Evolutionary conservation across 768 basidiomycete genomes (phyloP).

Genomic region (Tremella fuciformis): DNA sequence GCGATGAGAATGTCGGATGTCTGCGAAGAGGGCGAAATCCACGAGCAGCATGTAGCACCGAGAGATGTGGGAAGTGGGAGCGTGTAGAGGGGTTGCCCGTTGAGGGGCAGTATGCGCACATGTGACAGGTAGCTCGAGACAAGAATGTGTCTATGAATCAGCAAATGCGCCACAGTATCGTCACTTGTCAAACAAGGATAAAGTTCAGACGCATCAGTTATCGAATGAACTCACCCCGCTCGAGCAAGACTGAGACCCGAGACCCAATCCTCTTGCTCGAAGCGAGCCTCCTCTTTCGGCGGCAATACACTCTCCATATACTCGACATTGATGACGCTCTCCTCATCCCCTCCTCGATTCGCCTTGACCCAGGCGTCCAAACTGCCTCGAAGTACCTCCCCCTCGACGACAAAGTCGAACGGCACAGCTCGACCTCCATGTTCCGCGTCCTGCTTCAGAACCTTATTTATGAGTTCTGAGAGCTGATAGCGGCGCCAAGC

Average conservation of each 20-base stretch:
- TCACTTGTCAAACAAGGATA: too few species aligned
- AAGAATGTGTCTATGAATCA: conserved; percentile 34
- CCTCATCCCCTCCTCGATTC: conserved; percentile 46
- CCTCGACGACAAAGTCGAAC: conserved; percentile 86
- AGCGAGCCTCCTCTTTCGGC: conserved; percentile 71
- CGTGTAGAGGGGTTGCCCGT: conserved; percentile 34
- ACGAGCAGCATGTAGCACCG: conserved; percentile 49
- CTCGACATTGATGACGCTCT: conserved; percentile 81
- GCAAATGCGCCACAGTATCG: conserved; percentile 2
- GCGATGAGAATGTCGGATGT: conserved; percentile 41
- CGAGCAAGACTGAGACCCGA: conserved; percentile 57
- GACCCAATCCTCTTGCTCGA: conserved; percentile 92
- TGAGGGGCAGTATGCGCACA: conserved; percentile 43
- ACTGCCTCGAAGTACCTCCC: conserved; percentile 70
- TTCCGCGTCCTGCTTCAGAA: conserved; percentile 60
- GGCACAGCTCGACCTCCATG: conserved; percentile 62
- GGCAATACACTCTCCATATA: conserved; percentile 87
- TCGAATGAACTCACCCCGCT: conserved; percentile 44
- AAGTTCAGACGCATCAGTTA: too few species aligned
- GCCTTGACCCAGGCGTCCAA: conserved; percentile 66
- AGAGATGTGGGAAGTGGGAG: conserved; percentile 46
- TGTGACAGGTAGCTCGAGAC: conserved; percentile 50
- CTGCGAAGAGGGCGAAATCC: conserved; percentile 36
- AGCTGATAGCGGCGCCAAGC: conserved; percentile 93
- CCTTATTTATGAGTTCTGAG: conserved; percentile 94